Evolutionary conservation across 1,139 yeast species (phyloP).

Genomic region (Blastobotrys ciferrii): DNA sequence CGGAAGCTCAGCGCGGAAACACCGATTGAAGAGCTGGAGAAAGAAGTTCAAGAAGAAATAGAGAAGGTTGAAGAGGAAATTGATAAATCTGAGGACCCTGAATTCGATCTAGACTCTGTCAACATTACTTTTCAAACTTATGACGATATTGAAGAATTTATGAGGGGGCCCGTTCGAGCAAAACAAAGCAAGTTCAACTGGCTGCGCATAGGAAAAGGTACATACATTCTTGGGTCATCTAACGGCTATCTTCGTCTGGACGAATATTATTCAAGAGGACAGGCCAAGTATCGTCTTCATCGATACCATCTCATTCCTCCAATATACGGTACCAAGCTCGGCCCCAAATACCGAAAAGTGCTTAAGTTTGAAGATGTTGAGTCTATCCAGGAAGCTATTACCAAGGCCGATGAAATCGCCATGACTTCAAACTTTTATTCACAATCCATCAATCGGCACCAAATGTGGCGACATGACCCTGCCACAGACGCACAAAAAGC

Average conservation of each 20-base stretch:
- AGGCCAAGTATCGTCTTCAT: conserved; percentile 11
- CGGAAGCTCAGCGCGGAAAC: conserved; percentile 16
- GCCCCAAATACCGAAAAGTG: conserved; percentile 7
- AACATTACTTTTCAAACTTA: conserved; percentile 22
- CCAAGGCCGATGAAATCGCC: conserved; percentile 7
- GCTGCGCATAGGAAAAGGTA: conserved; percentile 21
- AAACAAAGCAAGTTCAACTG: conserved; percentile 20
- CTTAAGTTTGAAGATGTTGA: conserved; percentile 18
- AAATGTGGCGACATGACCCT: conserved; percentile 26
- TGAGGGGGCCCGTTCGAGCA: conserved; percentile 12
- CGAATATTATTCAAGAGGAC: background rate
- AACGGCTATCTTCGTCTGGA: conserved; percentile 23
- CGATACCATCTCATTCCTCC: conserved; percentile 17
- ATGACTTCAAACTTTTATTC: background rate
- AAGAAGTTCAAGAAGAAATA: conserved; percentile 8
- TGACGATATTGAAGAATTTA: conserved; percentile 20
- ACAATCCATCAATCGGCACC: conserved; percentile 19
- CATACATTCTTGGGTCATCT: conserved; percentile 21
- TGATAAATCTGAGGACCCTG: conserved; percentile 6
- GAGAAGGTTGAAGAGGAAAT: conserved; percentile 6
- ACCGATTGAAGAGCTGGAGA: conserved; percentile 11
- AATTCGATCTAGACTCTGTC: conserved; percentile 12
- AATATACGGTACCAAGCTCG: background rate
- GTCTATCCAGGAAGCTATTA: conserved; percentile 11
- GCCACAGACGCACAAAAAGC: conserved; percentile 22